A percentile compares a stretch with the other conserved stretches of the same genome.
Conservation (phyloP, 2,329 filamentous ascomycete species). For the Claviceps digitariae region DNA sequence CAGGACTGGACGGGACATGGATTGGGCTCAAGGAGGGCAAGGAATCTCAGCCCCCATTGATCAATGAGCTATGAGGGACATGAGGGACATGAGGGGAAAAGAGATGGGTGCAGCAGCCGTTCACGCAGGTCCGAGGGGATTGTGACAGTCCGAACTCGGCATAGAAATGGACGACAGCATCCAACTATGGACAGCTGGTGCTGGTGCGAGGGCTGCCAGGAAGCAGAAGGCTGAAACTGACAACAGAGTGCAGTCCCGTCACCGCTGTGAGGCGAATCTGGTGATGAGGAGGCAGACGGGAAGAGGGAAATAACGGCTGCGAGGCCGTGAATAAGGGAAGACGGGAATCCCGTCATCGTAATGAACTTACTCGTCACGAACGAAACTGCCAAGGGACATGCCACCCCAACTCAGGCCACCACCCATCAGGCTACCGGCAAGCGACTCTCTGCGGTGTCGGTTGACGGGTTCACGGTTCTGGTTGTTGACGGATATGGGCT, state of each 20-base stretch:
- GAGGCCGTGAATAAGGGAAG: background rate
- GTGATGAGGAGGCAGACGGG: constrained; percentile 7
- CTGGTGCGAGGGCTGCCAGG: background rate
- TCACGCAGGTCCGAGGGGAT: background rate
- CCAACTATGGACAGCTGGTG: background rate
- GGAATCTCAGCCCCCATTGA: background rate
- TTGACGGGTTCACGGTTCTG: constrained; percentile 45
- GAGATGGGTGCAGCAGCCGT: background rate
- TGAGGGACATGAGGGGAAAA: background rate
- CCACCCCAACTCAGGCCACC: constrained; percentile 97
- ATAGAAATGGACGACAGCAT: background rate
- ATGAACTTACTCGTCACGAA: constrained; percentile 81
- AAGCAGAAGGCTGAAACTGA: background rate
- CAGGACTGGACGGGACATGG: background rate
- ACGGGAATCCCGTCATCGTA: background rate
- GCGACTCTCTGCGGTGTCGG: constrained; percentile 45
- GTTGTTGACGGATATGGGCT: constrained; percentile 54
- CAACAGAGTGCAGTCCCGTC: constrained; percentile 7
- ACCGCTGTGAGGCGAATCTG: background rate
- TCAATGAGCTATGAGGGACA: too few relatives aligned
- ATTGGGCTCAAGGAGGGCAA: background rate
- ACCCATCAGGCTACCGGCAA: constrained; percentile 53
- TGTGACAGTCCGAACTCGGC: background rate
- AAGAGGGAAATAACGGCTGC: too few relatives aligned
- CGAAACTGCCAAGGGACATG: constrained; percentile 90